These are phyloP conservation scores for Paramyrothecium roridum DNA, from an alignment of 2,329 filamentous ascomycete species.

Conservation along the genomic window DNA sequence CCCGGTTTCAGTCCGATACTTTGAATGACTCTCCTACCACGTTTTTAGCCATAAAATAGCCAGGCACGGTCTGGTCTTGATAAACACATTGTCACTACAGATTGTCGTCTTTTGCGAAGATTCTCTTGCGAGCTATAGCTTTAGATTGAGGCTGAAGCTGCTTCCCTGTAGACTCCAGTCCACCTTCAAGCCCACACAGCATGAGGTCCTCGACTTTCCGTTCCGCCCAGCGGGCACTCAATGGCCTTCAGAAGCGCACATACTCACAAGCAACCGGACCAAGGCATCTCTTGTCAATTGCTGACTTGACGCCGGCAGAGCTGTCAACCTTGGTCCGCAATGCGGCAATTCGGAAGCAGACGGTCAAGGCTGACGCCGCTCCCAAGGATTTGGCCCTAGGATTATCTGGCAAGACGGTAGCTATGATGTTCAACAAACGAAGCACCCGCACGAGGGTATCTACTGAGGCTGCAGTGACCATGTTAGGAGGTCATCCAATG, in stretches of 20 bases:
- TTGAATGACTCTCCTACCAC: no score
- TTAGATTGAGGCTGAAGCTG: no score
- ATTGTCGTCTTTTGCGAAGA: no score
- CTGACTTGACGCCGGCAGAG: conserved; percentile 77
- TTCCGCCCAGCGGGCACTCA: conserved; percentile 27
- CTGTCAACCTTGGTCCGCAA: conserved; percentile 79
- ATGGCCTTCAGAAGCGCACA: conserved; percentile 36
- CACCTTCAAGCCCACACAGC: not conserved
- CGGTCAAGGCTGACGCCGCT: conserved; percentile 63
- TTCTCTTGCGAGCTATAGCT: no score
- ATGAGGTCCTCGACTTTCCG: conserved; percentile 15
- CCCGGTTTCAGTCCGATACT: no score
- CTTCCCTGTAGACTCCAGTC: not conserved
- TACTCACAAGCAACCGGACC: conserved; percentile 47
- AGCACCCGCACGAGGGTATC: conserved; percentile 92
- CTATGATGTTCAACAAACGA: conserved; percentile 96
- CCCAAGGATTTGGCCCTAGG: conserved; percentile 57
- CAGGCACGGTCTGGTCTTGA: no score
- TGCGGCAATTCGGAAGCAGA: conserved; percentile 72
- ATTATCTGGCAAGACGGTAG: conserved; percentile 75
- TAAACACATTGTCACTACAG: no score
- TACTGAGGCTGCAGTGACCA: conserved; percentile 84
- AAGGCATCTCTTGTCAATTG: conserved; percentile 88
- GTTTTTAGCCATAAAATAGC: no score
- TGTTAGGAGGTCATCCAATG: conserved; percentile 91